Conservation (phyloP, 129 eudicot species). For the Smallanthus sonchifolius region DNA sequence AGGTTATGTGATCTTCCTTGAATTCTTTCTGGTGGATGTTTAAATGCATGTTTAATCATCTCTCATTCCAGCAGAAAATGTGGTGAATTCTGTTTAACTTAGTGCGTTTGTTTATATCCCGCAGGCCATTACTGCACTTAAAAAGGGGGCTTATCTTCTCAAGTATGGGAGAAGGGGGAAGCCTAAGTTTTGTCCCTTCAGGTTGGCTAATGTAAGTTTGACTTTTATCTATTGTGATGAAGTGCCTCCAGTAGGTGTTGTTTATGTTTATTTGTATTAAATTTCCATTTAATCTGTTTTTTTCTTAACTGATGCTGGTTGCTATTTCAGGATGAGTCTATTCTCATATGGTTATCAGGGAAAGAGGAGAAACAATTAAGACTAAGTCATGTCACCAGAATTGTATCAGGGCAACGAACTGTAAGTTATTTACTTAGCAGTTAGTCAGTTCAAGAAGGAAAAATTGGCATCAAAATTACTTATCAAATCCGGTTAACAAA, state of each 20-base stretch:
- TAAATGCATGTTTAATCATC: slow-evolving; percentile 11
- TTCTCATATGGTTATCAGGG: slow-evolving; percentile 84
- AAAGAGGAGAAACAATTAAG: slow-evolving; percentile 85
- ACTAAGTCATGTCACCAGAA: slow-evolving; percentile 68
- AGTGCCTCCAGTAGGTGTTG: neutral
- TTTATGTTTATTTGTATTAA: neutral
- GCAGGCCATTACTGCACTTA: slow-evolving; percentile 87
- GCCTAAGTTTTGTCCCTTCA: slow-evolving; percentile 95
- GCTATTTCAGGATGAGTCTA: slow-evolving; percentile 78
- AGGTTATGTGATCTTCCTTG: neutral
- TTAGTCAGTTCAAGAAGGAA: neutral
- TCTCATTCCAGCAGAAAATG: neutral
- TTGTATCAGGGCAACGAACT: slow-evolving; percentile 94
- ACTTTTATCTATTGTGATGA: slow-evolving; percentile 6
- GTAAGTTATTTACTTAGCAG: slow-evolving; percentile 44
- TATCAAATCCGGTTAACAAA: neutral
- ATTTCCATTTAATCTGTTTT: neutral
- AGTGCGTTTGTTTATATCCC: neutral
- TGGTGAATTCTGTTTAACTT: slow-evolving; percentile 5
- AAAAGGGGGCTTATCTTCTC: slow-evolving; percentile 90
- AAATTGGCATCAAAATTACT: slow-evolving; percentile 3
- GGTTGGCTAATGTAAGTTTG: slow-evolving; percentile 77
- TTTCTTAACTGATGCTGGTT: neutral
- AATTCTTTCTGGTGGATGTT: slow-evolving; percentile 4
- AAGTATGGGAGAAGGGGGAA: slow-evolving; percentile 97